Evolutionary conservation across 768 basidiomycete genomes (phyloP), one percentile per base, ranked within the genome.

Genomic region (Russula compacta): DNA sequence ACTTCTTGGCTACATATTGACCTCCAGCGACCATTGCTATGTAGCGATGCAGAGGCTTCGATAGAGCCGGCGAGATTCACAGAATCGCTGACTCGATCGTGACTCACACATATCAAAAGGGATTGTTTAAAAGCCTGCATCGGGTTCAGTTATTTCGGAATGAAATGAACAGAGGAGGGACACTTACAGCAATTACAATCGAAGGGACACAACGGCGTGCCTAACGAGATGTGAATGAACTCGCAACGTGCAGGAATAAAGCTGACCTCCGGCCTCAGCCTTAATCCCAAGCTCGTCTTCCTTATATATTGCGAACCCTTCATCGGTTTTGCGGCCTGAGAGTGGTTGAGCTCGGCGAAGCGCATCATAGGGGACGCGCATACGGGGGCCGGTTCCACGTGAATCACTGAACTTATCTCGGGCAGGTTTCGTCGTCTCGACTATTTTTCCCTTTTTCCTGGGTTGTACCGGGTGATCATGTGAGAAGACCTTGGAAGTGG

Each of bases 121-220:
- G 19, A 7, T 36, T 11, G 12, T 39, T 68, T 60, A 69, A 49
- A 69, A 68, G 53, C 68, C 68, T 69, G 56, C 5, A 38, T 35
- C 8, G 8, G 11, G 52, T 29, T 29, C 4, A 49, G 48, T 51
- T 42, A 38, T 38, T 14, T 8, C 1, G 8, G 15, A 4, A n/a
- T 33, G 9, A 29, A 29, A 1, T 29, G 32, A 8, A 65, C 9
- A 52, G 36, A 42, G 24, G 49, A 6, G 11, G 38, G n/a, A 39
- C 15, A 77, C 89, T 73, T 68, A 91, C 92, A 93, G 67, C 92
- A 93, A 40, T 89, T 78, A 71, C 92, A 93, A 71, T 93, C 92
- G 69, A 93, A 93, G 6, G 92, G 92, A 74, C 91, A 93, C 43
- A 88, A 71, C 3, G 87, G 81, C 0, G 91, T 92, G 71, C 89